phyloP scores from a whole-genome alignment of 164 flowering plant genomes.

The Annona cherimola region DNA sequence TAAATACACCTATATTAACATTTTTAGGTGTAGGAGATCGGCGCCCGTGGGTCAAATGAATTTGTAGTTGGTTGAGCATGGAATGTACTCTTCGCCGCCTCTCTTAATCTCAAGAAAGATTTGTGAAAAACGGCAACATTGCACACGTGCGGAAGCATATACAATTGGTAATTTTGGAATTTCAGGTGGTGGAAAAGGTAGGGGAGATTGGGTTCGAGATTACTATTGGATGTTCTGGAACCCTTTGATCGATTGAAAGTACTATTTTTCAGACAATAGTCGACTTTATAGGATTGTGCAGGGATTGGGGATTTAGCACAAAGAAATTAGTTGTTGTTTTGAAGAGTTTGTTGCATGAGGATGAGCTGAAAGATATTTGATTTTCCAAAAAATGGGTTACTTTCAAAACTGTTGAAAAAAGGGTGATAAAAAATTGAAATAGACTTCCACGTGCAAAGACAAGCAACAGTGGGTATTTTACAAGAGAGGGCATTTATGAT shows the following conservation, averaged over 20 bases:
- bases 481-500: too few relatives aligned
- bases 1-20: too few relatives aligned
- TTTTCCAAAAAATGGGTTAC: conserved; percentile 50
- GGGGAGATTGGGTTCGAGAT: conserved; percentile 37
- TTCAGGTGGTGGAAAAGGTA: conserved; percentile 45
- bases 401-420: too few relatives aligned
- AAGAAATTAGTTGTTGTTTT: conserved; percentile 43
- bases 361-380: conserved; percentile 28
- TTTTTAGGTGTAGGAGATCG: too few relatives aligned
- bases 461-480: too few relatives aligned
- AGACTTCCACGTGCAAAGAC: too few relatives aligned
- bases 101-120: conserved; percentile 53
- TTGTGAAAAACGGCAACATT: conserved; percentile 27
- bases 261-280: conserved; percentile 14
- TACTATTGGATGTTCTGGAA: conserved; percentile 57
- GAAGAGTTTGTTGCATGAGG: conserved; percentile 32
- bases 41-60: conserved; percentile 12
- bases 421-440: too few relatives aligned
- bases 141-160: conserved; percentile 34
- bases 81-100: conserved; percentile 32
- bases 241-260: conserved; percentile 38
- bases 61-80: conserved; percentile 46
- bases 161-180: conserved; percentile 27
- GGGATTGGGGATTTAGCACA: conserved; percentile 54
- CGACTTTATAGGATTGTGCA: conserved; percentile 21